Evolutionary conservation across 495 filamentous ascomycete genomes (phyloP).

Genomic region (Bacidia rubella): DNA sequence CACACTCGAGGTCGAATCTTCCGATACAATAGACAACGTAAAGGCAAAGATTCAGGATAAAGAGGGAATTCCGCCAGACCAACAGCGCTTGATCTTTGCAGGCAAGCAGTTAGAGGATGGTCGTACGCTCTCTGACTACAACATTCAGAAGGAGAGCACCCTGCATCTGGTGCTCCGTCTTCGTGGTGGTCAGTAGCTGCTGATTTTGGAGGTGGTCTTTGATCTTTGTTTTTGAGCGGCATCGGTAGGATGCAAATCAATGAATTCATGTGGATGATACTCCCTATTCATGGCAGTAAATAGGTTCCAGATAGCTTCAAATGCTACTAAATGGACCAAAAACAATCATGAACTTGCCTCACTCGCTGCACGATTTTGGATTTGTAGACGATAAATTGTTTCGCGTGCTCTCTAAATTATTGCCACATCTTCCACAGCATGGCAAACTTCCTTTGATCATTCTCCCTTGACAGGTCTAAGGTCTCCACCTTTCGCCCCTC

Average conservation of each 20-base stretch:
- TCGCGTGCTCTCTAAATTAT: too few species aligned
- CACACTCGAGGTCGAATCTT: slow-evolving; percentile 76
- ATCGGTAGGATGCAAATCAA: neutral
- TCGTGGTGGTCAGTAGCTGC: slow-evolving; percentile 72
- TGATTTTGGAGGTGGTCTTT: neutral
- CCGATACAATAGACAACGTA: slow-evolving; percentile 87
- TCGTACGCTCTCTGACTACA: slow-evolving; percentile 74
- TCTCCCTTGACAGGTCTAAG: too few species aligned
- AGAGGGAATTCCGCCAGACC: slow-evolving; percentile 81
- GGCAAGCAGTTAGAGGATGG: slow-evolving; percentile 87
- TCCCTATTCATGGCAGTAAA: neutral
- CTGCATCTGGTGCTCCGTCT: slow-evolving; percentile 80
- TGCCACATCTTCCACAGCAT: too few species aligned
- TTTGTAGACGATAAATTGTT: too few species aligned
- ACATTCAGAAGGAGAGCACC: slow-evolving; percentile 88
- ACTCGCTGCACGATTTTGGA: too few species aligned
- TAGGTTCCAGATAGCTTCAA: slow-evolving; percentile 9
- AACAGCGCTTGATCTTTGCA: slow-evolving; percentile 82
- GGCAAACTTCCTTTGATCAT: too few species aligned
- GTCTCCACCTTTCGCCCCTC: too few species aligned
- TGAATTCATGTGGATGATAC: slow-evolving; percentile 4
- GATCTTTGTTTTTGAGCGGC: slow-evolving; percentile 12
- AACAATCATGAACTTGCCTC: too few species aligned
- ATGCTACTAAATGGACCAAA: slow-evolving; percentile 1
- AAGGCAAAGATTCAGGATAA: slow-evolving; percentile 91